A percentile compares a stretch with the other conserved stretches of the same genome.
These are phyloP conservation scores for Hysterium pulicare DNA, from an alignment of 2,329 filamentous ascomycete species.

Conservation along the genomic window DNA sequence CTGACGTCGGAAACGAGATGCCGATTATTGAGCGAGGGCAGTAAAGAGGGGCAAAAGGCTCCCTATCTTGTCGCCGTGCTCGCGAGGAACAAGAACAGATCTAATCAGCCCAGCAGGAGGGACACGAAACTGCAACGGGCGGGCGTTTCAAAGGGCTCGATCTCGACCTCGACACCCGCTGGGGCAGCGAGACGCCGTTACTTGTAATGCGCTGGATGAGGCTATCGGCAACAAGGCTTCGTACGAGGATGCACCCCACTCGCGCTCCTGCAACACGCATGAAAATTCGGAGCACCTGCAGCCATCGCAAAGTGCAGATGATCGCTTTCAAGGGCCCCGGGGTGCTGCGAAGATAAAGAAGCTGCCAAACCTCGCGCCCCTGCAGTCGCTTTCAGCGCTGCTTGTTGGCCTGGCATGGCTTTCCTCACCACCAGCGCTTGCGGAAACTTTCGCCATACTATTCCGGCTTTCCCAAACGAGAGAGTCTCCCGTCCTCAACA, in stretches of 20 bases:
- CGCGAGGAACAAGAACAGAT: neutral
- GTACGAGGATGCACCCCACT: conserved; percentile 1
- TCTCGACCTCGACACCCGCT: neutral
- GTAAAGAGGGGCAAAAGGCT: neutral
- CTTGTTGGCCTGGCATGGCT: too few relatives aligned
- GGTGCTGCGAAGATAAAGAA: conserved; percentile 2
- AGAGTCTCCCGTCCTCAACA: too few relatives aligned
- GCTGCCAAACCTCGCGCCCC: neutral
- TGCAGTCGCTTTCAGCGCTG: too few relatives aligned
- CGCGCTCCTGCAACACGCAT: too few relatives aligned
- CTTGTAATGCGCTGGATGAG: neutral
- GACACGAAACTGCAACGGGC: neutral
- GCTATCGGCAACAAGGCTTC: conserved; percentile 1
- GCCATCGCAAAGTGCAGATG: neutral
- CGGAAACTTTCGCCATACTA: too few relatives aligned
- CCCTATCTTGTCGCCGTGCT: neutral
- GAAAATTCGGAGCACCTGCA: conserved; percentile 1
- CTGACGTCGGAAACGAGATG: too few relatives aligned
- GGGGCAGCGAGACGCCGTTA: neutral
- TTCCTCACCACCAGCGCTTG: too few relatives aligned
- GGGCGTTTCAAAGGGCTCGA: neutral
- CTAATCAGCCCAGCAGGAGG: neutral
- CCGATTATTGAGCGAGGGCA: neutral
- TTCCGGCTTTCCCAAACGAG: too few relatives aligned
- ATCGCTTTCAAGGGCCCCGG: conserved; percentile 1